Evolutionary conservation across 192 early-diverging fungal species (phyloP), one percentile per base, ranked within the genome.

Genomic region (Obelidium mucronatum): DNA sequence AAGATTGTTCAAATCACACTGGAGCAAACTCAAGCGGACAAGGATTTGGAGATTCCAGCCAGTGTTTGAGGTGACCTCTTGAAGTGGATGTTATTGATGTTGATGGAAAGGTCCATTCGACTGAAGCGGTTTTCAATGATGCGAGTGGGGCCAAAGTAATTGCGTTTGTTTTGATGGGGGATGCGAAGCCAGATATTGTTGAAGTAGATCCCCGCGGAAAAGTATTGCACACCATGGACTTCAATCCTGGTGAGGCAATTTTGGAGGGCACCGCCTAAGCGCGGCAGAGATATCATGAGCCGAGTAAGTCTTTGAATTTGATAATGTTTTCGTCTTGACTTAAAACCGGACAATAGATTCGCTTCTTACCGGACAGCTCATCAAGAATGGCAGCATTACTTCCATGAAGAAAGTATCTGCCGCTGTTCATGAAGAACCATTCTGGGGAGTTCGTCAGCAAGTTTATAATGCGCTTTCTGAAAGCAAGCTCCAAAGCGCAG

Each of bases 1-100:
- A 90, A 94, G 84, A 87, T 90, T 15, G 93, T 96, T 13, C 92
- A 95, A 76, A 90, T 98, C 64, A 73, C 74, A 1, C 64, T 88
- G 40, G 78, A 82, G 62, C 87, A 88, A 61, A 86, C 85, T 1
- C 87, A 87, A 63, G 77, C 69, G 4, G 58, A 75, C 74, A 67
- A 81, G 36, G 61, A 70, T 28, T 60, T 78, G 13, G 70, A 61
- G 26, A 75, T 88, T 63, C 80, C 80, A 26, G 59, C 39, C 42
- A n/a, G 61, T 88, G 5, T 88, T 88, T 74, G 83, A 78, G 51
- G 36, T 83, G 22, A 44, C 64, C n/a, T 22, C 17, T 88, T 5
- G 82, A 83, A 26, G 75, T 88, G 37, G 82, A 85, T 37, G 68
- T 88, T 8, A 71, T 62, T 17, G 81, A 83, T 69, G 78, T 67